These are phyloP conservation scores for Komagataella pseudopastoris DNA, from an alignment of 805 yeast genomes.

Conservation along the genomic window DNA sequence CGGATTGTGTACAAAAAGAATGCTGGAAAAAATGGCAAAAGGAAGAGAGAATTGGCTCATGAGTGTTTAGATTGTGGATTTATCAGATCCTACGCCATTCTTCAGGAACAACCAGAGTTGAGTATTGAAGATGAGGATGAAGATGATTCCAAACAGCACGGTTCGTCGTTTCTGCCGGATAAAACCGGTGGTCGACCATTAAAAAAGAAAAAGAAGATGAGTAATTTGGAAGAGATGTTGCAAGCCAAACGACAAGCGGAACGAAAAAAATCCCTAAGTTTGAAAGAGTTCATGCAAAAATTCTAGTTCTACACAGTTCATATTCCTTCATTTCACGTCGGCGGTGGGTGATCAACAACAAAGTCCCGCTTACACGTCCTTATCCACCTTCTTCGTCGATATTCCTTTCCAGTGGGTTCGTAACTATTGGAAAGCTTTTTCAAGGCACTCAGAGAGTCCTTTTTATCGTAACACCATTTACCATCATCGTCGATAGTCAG, in stretches of 20 bases:
- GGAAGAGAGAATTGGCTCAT: constrained; percentile 7
- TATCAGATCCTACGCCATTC: neutral
- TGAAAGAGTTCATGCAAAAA: constrained; percentile 14
- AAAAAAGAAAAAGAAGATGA: constrained; percentile 14
- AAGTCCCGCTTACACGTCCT: constrained; percentile 22
- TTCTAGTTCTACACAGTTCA: neutral
- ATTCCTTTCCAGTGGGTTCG: constrained; percentile 23
- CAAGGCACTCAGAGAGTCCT: constrained; percentile 1
- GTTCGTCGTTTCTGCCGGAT: neutral
- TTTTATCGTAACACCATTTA: constrained; percentile 74
- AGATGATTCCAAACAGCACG: neutral
- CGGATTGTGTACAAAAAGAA: neutral
- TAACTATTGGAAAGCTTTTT: neutral
- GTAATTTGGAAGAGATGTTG: constrained; percentile 11
- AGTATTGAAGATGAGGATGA: constrained; percentile 1
- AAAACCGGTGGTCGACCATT: neutral
- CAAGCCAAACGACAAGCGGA: constrained; percentile 7
- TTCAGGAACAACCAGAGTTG: constrained; percentile 3
- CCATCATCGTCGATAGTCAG: constrained; percentile 58
- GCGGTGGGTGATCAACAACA: constrained; percentile 1
- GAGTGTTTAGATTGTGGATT: constrained; percentile 10
- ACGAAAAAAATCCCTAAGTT: constrained; percentile 7
- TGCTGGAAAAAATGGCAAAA: neutral
- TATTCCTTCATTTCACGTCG: neutral
- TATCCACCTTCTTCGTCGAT: constrained; percentile 60